phyloP scores from a whole-genome alignment of 768 basidiomycete genomes.

The Leucosporidium scottii region DNA sequence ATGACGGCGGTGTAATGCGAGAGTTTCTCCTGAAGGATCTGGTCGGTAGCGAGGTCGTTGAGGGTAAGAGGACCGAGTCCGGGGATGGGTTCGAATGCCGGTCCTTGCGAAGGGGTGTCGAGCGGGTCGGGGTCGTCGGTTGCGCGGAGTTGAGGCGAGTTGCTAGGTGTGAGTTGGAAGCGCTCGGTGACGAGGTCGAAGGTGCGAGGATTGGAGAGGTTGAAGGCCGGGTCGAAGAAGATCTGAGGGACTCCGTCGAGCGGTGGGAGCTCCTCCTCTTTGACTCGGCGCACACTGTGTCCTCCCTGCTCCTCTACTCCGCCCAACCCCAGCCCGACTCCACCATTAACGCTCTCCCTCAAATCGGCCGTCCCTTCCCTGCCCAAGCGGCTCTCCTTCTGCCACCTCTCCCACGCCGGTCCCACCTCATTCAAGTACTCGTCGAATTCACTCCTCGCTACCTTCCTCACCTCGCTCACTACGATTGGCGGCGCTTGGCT shows the following conservation, averaged over 20 bases:
- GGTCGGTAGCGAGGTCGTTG: constrained; percentile 41
- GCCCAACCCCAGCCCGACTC: constrained; percentile 5
- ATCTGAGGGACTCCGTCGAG: constrained; percentile 69
- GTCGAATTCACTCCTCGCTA: constrained; percentile 75
- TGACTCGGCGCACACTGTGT: not conserved
- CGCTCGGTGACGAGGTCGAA: constrained; percentile 70
- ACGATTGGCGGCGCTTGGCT: constrained; percentile 41
- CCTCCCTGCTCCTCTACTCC: not conserved
- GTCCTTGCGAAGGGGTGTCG: constrained; percentile 18
- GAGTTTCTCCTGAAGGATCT: constrained; percentile 75
- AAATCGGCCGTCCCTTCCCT: not conserved
- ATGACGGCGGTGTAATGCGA: constrained; percentile 88
- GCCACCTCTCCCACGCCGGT: constrained; percentile 71
- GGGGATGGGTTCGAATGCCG: not conserved
- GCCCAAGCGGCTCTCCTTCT: constrained; percentile 14
- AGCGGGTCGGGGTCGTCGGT: too few relatives aligned
- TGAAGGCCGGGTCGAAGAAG: constrained; percentile 72
- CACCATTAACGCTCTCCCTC: not conserved
- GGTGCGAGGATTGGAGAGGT: constrained; percentile 69
- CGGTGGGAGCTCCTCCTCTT: constrained; percentile 53
- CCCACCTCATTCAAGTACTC: constrained; percentile 64
- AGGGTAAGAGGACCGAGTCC: constrained; percentile 22
- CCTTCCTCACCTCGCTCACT: constrained; percentile 63
- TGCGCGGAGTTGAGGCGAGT: constrained; percentile 14
- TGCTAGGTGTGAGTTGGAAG: constrained; percentile 27